phyloP scores from a whole-genome alignment of 129 eudicot genomes.

The Escallonia rubra region DNA sequence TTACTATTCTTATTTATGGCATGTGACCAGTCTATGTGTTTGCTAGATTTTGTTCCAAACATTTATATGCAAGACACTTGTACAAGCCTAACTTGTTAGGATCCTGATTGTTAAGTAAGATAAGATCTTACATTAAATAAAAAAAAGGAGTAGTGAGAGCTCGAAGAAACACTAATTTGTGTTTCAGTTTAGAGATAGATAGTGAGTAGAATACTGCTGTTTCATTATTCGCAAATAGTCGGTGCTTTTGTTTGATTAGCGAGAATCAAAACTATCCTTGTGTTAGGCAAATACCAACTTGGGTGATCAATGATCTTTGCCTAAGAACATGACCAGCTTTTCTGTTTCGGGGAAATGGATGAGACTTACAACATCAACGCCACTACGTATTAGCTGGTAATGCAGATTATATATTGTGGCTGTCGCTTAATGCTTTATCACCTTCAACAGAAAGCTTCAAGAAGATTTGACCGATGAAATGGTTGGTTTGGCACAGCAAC shows the following conservation, averaged over 20 bases:
- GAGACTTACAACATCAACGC: background rate
- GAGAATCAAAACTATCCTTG: background rate
- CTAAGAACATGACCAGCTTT: no score
- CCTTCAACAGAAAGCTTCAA: conserved; percentile 65
- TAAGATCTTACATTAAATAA: background rate
- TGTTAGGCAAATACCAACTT: background rate
- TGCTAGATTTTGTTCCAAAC: background rate
- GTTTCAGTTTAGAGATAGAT: background rate
- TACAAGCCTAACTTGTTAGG: background rate
- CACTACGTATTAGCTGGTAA: background rate
- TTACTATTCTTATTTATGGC: no score
- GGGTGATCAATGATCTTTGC: background rate
- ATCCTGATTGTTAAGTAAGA: background rate
- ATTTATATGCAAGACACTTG: background rate
- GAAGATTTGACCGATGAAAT: conserved; percentile 97
- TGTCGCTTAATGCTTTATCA: background rate
- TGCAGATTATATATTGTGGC: background rate
- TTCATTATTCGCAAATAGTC: background rate
- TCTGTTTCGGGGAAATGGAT: no score
- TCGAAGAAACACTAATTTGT: background rate
- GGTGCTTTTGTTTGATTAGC: background rate
- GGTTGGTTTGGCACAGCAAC: conserved; percentile 86
- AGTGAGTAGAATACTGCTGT: background rate
- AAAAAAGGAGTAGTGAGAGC: no score
- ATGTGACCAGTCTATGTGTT: no score